Conservation (phyloP, 495 filamentous ascomycete genomes). For the Ramalina intermedia region DNA sequence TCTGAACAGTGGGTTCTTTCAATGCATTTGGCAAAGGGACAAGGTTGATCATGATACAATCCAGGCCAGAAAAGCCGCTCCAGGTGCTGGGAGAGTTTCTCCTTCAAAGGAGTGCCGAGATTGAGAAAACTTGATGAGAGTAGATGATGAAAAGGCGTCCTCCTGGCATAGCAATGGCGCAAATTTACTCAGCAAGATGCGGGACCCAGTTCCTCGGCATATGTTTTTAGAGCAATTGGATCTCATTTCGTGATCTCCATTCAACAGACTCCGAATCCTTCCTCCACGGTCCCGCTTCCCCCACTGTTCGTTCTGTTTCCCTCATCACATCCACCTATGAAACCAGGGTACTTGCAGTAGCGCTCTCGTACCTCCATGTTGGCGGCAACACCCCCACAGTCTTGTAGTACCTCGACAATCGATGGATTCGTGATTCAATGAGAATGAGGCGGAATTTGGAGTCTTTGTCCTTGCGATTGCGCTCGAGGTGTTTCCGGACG, state of each 20-base stretch:
- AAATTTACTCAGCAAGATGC: too few species aligned
- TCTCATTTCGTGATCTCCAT: neutral
- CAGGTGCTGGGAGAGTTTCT: slow-evolving; percentile 77
- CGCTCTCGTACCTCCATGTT: slow-evolving; percentile 91
- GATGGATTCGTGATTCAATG: slow-evolving; percentile 99
- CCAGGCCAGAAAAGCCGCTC: slow-evolving; percentile 64
- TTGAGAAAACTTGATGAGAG: slow-evolving; percentile 29
- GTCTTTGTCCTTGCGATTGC: slow-evolving; percentile 99
- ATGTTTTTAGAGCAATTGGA: neutral
- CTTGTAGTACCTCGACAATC: slow-evolving; percentile 96
- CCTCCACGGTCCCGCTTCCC: neutral
- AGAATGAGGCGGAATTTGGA: slow-evolving; percentile 99
- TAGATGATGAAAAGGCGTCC: neutral
- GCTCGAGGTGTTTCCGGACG: slow-evolving; percentile 99
- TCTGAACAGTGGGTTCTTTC: slow-evolving; percentile 56
- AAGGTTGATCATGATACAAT: slow-evolving; percentile 2
- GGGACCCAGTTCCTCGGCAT: too few species aligned
- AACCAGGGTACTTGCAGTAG: slow-evolving; percentile 41
- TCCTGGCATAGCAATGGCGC: slow-evolving; percentile 7
- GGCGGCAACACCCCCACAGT: slow-evolving; percentile 94
- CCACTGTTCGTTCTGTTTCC: neutral
- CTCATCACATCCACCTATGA: slow-evolving; percentile 22
- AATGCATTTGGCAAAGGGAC: neutral
- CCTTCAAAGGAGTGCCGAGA: slow-evolving; percentile 63
- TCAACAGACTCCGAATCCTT: neutral